Conservation (phyloP, 176 grass and related monocot genomes). For the Musa troglodytarum region DNA sequence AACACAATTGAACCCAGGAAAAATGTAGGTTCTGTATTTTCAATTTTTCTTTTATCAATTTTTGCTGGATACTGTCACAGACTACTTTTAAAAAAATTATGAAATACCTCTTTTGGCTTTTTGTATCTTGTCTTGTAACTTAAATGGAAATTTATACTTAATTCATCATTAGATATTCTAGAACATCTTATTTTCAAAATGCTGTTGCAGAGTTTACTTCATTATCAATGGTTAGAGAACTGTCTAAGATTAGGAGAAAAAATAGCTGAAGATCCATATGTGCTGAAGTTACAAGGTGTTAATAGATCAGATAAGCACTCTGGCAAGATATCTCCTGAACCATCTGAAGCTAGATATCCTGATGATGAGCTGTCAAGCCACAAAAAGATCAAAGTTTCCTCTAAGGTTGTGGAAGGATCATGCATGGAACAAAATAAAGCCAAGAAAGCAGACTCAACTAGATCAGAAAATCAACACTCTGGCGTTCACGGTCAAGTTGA, state of each 20-base stretch:
- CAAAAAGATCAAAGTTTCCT: constrained; percentile 39
- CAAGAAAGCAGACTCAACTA: not conserved
- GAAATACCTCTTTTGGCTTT: too few relatives aligned
- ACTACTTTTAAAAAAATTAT: too few relatives aligned
- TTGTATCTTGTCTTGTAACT: too few relatives aligned
- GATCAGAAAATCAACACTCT: constrained; percentile 6
- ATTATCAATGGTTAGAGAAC: constrained; percentile 63
- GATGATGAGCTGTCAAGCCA: not conserved
- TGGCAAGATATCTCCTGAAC: constrained; percentile 11
- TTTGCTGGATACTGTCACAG: too few relatives aligned
- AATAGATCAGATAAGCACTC: constrained; percentile 23
- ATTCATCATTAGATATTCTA: not conserved
- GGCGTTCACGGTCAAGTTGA: not conserved
- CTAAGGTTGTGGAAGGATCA: constrained; percentile 4
- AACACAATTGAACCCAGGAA: too few relatives aligned
- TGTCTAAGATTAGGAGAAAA: constrained; percentile 63
- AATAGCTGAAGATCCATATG: constrained; percentile 41
- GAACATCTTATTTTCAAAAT: not conserved
- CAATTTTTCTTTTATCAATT: too few relatives aligned
- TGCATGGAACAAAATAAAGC: not conserved
- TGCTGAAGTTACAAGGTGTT: constrained; percentile 41
- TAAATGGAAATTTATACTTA: not conserved
- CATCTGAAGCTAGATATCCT: constrained; percentile 3
- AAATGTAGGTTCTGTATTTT: too few relatives aligned
- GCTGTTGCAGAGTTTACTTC: constrained; percentile 40